Evolutionary conservation across 768 basidiomycete genomes (phyloP).

Genomic region (Amanita brunnescens): DNA sequence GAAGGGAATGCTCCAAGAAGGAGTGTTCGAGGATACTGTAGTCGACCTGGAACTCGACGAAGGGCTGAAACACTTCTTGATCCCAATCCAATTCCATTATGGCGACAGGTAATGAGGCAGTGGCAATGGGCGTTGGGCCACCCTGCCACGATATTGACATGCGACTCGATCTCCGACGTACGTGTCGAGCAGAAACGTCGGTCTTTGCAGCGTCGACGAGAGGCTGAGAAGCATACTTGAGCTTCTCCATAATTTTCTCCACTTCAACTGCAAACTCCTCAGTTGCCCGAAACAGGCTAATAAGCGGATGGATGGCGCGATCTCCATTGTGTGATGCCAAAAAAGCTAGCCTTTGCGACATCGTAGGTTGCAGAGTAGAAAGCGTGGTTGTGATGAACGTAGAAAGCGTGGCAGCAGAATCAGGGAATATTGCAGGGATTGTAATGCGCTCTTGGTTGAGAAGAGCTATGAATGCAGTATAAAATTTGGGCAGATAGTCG

Average conservation of each 20-base stretch:
- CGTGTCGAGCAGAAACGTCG: constrained; percentile 17
- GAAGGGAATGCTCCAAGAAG: constrained; percentile 51
- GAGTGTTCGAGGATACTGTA: constrained; percentile 74
- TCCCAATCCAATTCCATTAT: constrained; percentile 68
- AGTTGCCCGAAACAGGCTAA: constrained; percentile 60
- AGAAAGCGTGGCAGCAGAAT: constrained; percentile 69
- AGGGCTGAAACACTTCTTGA: constrained; percentile 86
- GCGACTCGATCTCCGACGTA: constrained; percentile 48
- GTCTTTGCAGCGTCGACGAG: constrained; percentile 17
- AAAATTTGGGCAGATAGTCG: constrained; percentile 70
- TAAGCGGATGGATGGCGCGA: constrained; percentile 57
- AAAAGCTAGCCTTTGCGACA: constrained; percentile 68
- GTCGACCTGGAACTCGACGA: constrained; percentile 83
- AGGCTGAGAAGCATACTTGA: constrained; percentile 30
- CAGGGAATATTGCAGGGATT: constrained; percentile 82
- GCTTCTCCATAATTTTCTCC: constrained; percentile 72
- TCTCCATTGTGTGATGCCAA: constrained; percentile 61
- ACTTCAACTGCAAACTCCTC: constrained; percentile 75
- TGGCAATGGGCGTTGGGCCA: constrained; percentile 20
- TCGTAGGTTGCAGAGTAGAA: constrained; percentile 71
- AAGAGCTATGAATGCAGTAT: constrained; percentile 52
- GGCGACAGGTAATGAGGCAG: constrained; percentile 16
- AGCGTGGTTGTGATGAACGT: constrained; percentile 77
- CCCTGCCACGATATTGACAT: constrained; percentile 60
- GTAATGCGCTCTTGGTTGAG: constrained; percentile 64